A percentile compares a stretch with the other conserved stretches of the same genome.
These are phyloP conservation scores for Erucastrum elatum DNA, from an alignment of 345 rosid species.

Conservation along the genomic window DNA sequence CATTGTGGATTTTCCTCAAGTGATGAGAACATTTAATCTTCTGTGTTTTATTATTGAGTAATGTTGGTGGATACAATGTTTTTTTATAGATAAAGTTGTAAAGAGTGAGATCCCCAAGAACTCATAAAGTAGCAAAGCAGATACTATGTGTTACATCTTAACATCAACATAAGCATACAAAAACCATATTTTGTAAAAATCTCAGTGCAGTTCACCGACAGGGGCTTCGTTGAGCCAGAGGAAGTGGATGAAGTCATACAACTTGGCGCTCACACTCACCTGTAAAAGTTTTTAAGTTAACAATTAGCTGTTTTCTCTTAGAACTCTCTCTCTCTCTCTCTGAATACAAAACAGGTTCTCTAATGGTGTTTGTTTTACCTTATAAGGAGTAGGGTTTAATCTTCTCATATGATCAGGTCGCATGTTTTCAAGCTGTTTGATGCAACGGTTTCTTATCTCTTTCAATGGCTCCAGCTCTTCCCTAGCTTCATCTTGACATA, in stretches of 20 bases:
- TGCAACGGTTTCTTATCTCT: constrained; percentile 73
- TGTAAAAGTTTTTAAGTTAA: constrained; percentile 28
- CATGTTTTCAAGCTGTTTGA: constrained; percentile 84
- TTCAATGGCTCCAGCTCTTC: constrained; percentile 68
- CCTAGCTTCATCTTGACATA: constrained; percentile 51
- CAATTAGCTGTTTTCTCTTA: background rate
- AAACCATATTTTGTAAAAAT: background rate
- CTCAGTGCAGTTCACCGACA: constrained; percentile 79
- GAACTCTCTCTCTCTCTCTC: background rate
- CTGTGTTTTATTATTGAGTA: background rate
- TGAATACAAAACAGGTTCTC: constrained; percentile 2
- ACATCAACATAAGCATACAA: background rate
- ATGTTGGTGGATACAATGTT: background rate
- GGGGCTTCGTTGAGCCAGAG: constrained; percentile 99
- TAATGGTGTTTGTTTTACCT: constrained; percentile 44
- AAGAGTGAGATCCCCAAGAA: background rate
- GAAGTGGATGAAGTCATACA: constrained; percentile 91
- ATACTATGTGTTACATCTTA: background rate
- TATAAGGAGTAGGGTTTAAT: constrained; percentile 93
- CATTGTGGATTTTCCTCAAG: background rate
- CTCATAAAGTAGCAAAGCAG: constrained; percentile 6
- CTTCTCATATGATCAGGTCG: constrained; percentile 92
- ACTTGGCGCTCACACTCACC: constrained; percentile 87
- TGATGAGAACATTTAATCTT: background rate
- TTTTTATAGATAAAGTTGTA: background rate